phyloP scores from a whole-genome alignment of 495 filamentous ascomycete species.

The Rostrohypoxylon terebratum region DNA sequence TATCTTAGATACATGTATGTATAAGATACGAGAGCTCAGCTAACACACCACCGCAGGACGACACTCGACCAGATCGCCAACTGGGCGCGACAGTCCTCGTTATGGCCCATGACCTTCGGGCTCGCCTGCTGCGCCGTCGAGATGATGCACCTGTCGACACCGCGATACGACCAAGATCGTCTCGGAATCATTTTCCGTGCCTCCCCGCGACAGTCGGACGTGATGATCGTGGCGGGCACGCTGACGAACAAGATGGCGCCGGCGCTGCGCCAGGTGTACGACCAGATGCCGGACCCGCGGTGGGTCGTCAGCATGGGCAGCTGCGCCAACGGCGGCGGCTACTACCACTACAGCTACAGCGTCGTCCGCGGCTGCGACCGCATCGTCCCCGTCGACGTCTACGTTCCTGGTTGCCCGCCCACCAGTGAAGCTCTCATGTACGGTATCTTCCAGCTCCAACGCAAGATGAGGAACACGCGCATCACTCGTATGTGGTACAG shows the following conservation, averaged over 20 bases:
- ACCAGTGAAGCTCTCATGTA: conserved; percentile 91
- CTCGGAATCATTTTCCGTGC: conserved; percentile 98
- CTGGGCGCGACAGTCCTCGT: conserved; percentile 91
- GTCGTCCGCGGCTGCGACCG: conserved; percentile 89
- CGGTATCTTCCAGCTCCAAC: conserved; percentile 86
- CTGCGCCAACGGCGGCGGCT: conserved; percentile 93
- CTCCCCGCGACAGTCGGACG: conserved; percentile 93
- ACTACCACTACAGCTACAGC: conserved; percentile 94
- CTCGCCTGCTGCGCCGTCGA: conserved; percentile 97
- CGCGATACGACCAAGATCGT: conserved; percentile 95
- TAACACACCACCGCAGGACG: conserved; percentile 66
- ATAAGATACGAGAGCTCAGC: not conserved
- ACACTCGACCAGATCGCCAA: conserved; percentile 93
- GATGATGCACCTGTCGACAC: conserved; percentile 98
- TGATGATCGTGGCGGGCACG: conserved; percentile 98
- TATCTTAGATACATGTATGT: not conserved
- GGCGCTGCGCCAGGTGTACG: conserved; percentile 92
- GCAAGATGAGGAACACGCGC: conserved; percentile 86
- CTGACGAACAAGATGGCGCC: conserved; percentile 99
- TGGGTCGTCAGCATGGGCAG: conserved; percentile 95
- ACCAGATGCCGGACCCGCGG: conserved; percentile 96
- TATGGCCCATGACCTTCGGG: conserved; percentile 99
- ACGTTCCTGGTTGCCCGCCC: conserved; percentile 92
- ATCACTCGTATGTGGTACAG: conserved; percentile 76
- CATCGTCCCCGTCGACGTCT: conserved; percentile 91